Conservation (phyloP, 495 filamentous ascomycete species). For the Hypoxylon crocopeplum region DNA sequence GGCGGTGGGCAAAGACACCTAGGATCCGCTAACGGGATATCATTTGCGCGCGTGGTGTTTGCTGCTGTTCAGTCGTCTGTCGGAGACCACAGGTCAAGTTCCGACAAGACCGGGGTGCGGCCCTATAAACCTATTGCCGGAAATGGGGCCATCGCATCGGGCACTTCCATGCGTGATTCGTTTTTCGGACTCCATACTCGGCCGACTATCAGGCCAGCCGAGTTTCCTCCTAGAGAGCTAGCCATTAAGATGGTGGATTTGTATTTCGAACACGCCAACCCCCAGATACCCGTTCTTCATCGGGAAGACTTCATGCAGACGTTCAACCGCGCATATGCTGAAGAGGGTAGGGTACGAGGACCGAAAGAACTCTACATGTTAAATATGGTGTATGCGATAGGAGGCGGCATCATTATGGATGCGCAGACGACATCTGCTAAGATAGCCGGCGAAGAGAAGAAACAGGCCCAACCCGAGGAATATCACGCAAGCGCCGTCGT, state of each 20-base stretch:
- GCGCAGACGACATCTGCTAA: constrained; percentile 43
- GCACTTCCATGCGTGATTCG: constrained; percentile 86
- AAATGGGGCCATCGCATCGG: constrained; percentile 48
- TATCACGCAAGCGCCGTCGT: constrained; percentile 95
- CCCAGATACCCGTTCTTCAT: constrained; percentile 92
- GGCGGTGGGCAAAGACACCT: constrained; percentile 79
- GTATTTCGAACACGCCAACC: constrained; percentile 96
- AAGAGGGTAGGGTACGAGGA: constrained; percentile 71
- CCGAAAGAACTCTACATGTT: constrained; percentile 88
- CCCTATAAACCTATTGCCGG: constrained; percentile 47
- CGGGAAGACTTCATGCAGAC: constrained; percentile 84
- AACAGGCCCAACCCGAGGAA: constrained; percentile 88
- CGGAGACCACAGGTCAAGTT: constrained; percentile 66
- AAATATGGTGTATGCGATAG: constrained; percentile 98
- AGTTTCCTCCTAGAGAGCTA: constrained; percentile 79
- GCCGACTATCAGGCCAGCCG: constrained; percentile 82
- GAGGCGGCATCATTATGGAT: constrained; percentile 88
- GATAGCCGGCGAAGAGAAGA: constrained; percentile 47
- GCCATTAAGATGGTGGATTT: constrained; percentile 75
- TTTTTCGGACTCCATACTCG: constrained; percentile 94
- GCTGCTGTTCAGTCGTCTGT: constrained; percentile 91
- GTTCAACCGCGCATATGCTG: constrained; percentile 77
- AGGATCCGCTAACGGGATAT: constrained; percentile 88
- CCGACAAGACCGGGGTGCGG: constrained; percentile 57
- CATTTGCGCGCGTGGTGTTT: constrained; percentile 93